A percentile compares a stretch with the other conserved stretches of the same genome.
These are phyloP conservation scores for Hebeloma cylindrosporum DNA, from an alignment of 768 basidiomycete species.

Conservation along the genomic window DNA sequence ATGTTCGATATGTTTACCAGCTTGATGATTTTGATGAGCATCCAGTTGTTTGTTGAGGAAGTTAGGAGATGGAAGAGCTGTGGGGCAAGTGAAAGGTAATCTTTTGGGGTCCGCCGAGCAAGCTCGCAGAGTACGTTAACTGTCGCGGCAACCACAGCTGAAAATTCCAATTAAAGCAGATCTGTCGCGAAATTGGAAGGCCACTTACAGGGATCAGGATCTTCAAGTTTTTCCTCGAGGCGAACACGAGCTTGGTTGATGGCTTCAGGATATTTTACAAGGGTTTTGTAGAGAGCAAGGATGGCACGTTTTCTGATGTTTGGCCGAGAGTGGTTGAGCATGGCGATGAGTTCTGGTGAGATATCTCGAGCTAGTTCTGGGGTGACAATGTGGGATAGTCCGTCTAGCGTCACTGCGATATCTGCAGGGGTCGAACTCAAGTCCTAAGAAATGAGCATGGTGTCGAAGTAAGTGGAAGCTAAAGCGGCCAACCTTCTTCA, in stretches of 20 bases:
- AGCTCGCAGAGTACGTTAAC: slow-evolving; percentile 95
- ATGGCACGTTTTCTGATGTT: slow-evolving; percentile 90
- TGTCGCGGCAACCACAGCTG: slow-evolving; percentile 91
- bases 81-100: slow-evolving; percentile 86
- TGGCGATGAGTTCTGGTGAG: slow-evolving; percentile 76
- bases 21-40: slow-evolving; percentile 99
- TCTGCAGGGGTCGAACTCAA: slow-evolving; percentile 75
- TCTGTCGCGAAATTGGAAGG: not conserved
- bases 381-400: slow-evolving; percentile 82
- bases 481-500: slow-evolving; percentile 75
- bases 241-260: slow-evolving; percentile 62
- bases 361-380: slow-evolving; percentile 91
- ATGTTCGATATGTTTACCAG: slow-evolving; percentile 70
- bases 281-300: slow-evolving; percentile 76
- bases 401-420: slow-evolving; percentile 73
- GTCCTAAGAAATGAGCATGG: slow-evolving; percentile 54
- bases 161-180: not conserved
- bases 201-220: slow-evolving; percentile 64
- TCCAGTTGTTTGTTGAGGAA: slow-evolving; percentile 97
- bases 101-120: slow-evolving; percentile 72
- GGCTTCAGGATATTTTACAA: slow-evolving; percentile 82
- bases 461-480: slow-evolving; percentile 4
- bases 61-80: slow-evolving; percentile 92
- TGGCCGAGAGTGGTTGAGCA: slow-evolving; percentile 88
- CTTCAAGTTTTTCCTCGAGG: slow-evolving; percentile 79